Base-by-base conservation (phyloP, 768 basidiomycete species). In the Xerocomus brunneocitrinus region DNA sequence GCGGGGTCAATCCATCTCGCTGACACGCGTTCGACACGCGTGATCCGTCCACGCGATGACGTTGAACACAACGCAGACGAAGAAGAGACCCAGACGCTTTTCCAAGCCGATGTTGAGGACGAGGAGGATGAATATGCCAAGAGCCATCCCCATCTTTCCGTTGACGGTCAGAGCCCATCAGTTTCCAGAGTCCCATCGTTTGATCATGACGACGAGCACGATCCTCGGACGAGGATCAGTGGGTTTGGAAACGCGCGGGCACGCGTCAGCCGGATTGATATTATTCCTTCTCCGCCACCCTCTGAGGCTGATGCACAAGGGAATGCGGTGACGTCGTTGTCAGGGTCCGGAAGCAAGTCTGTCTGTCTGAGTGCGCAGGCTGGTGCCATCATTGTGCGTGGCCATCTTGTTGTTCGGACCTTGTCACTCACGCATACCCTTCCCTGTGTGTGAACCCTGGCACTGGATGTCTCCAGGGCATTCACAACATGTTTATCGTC, bases 401-500 rank as follows among this genome's bases (percentile, higher is more conserved):
- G 28, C 43, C 35, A 3, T 35, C 10, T 57, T 42, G 14, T 16
- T 36, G 22, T 50, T 24, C 40, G 50, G 31, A 49, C 25, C 40
- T 41, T 53, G 38, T 19, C 27, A 38, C 10, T 52, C 30, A 40
- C 31, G 10, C 38, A 8, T 50, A 12, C 31, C 14, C 36, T 40
- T 24, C 32, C 45, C 32, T 28, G 3, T 43, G 25, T 40, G 41
- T 50, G 42, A 32, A 42, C 35, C 56, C 36, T 50, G 12, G 10
- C 35, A 51, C 45, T 35, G 52, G 35, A 22, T 30, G 35, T 13
- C 32, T 55, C 8, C 22, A 93, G 91, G 94, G 95, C 38, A 95
- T 98, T 49, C 94, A 98, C 70, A 98, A 97, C 63, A 81, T 97
- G 54, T 95, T 89, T 69, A 76, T 98, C 56, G 95, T 98, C 54